Base-by-base conservation (phyloP, 257 asterid genomes). In the Solanum bulbocastanum region DNA sequence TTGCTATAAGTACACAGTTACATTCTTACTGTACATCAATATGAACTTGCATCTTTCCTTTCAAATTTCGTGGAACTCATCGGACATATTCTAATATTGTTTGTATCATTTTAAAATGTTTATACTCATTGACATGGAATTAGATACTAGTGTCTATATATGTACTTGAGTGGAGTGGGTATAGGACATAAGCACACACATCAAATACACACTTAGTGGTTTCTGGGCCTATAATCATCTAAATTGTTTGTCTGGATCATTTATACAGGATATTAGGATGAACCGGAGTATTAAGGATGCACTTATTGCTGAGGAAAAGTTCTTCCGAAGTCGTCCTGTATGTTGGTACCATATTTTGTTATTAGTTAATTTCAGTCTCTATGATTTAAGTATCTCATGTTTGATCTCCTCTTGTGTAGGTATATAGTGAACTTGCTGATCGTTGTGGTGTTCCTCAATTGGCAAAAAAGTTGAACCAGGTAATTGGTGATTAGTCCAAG, bases 401-500 rank as follows among this genome's bases (percentile, higher is more conserved):
- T 78, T 30, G 36, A 46, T 46, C 85, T 27, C 40, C 18, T 81
- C 18, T 46, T 62, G 74, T 91, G 86, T 87, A 97, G 99, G 99
- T 96, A 20, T 97, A 97, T 88, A 94, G 90, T 76, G 99, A 96
- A 86, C 91, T 97, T 88, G 96, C 98, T 30, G 99, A 96, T 88
- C 97, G 97, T 60, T 97, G 99, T 90, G 99, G 99, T 22, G 91
- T 95, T 76, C 98, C 98, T 89, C 98, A 97, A 92, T 88, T 97
- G 95, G 98, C 99, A 88, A 97, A 94, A 95, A 97, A 96, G 94
- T 93, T 97, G 98, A 97, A 97, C 92, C 98, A 97, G 99, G 98
- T 93, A 86, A 75, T 12, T 27, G 56, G 98, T 93, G 86, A 75
- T 18, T 20, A 68, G 46, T 72, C 82, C 79, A 85, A 74, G 85